Base-by-base conservation (phyloP, 805 yeast species). In the Saturnispora dispora region DNA sequence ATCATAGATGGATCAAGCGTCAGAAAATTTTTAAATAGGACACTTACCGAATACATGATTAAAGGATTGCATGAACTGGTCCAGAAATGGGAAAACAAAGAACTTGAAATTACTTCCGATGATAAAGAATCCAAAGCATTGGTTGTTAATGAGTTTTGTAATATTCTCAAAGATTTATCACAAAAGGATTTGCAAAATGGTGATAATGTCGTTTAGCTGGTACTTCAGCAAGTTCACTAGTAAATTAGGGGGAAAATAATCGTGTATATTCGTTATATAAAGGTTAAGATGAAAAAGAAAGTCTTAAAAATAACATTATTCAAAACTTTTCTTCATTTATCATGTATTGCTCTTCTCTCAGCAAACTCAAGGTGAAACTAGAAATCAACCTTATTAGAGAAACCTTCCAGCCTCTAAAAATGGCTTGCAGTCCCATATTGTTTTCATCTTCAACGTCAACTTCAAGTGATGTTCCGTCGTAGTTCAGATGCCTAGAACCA, bases 341-440 rank as follows among this genome's bases (percentile, higher is more conserved):
- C 27, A 63, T 59, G 51, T 65, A 71, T 36, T 69, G 70, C 42
- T 72, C 77, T 20, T 79, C 78, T 52, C 78, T 75, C 56, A 84
- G 61, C 48, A 85, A 68, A 49, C 78, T 75, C 57, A 85, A 74
- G 2, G 96, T 90, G 85, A 95, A 91, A 48, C 83, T 82, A 10
- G 96, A 93, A 46, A 86, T 65, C 3, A 87, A 77, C 54, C 91
- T 88, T 52, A 88, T 65, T 10, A 86, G 72, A 28, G 95, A 95
- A 41, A 88, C 82, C 64, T 88, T 78, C 98, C 98, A 91, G 36
- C 98, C 99, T 58, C 91, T 77, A 74, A 87, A 90, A 25, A 83
- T 64, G 1, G 73, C 77, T 41, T 76, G 75, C 57, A 74, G 56
- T 1, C 82, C 76, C 46, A 72, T 66, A 35, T 74, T 71, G 8